Evolutionary conservation across 768 basidiomycete species (phyloP), one percentile per base, ranked within the genome.

Genomic region (Termitomyces sp.): DNA sequence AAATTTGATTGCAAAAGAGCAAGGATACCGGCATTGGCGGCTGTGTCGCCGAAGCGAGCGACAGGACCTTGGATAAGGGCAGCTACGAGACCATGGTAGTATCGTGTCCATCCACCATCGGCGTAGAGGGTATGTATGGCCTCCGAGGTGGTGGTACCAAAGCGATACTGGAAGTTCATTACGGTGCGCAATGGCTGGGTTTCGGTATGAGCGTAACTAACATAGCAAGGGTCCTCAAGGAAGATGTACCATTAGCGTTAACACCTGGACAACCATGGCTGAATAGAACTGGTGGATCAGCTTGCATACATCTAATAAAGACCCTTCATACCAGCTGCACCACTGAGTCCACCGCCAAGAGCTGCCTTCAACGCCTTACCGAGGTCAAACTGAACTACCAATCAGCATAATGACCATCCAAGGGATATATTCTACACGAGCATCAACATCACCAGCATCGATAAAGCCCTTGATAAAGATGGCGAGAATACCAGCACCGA

Each of bases 101-200:
- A 97, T 43, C 95, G 82, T 37, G 80, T 74, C 76, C 81, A 88
- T 9, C 92, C 92, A 14, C 94, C 93, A 58, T 94, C 88, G 2
- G 71, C 72, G 68, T 88, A 88, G 18, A 95, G 83, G 3, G 82
- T 91, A 48, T 71, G 69, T 56, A 79, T 81, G 13, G 90, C 87
- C 39, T 79, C 72, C 0, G 83, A 84, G 6, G 85, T 85, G 1
- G 84, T 81, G 2, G 87, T 88, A n/a, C 94, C 94, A 67, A 85
- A 94, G 53, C 88, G 84, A 69, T 94, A 94, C 73, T 94, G 93
- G 68, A 91, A 97, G 76, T 98, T 98, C 96, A 98, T 98, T 55
- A 94, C 80, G 2, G 95, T 97, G n/a, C 93, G 83, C n/a, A 96
- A 71, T 5, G 93, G 94, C 88, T 88, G 54, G 16, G 13, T 27